Evolutionary conservation across 2,329 filamentous ascomycete species (phyloP).

Genomic region (Fusarium verticillioides): DNA sequence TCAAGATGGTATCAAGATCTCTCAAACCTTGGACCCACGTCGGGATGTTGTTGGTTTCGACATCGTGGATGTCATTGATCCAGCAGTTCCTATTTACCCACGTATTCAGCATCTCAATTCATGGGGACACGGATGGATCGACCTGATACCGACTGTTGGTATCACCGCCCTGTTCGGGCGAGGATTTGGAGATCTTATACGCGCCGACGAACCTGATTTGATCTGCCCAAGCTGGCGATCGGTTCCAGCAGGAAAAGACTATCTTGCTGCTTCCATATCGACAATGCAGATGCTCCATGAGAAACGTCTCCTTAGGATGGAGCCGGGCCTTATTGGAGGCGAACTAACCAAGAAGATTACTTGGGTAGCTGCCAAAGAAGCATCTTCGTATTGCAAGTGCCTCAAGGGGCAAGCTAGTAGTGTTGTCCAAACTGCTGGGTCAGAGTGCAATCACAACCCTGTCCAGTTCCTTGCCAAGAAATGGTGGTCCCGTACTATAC

Average conservation of each 20-base stretch:
- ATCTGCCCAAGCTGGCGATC: slow-evolving; percentile 3
- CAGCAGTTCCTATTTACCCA: background rate
- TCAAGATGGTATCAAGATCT: slow-evolving; percentile 9
- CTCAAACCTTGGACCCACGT: slow-evolving; percentile 3
- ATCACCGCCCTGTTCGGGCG: slow-evolving; percentile 6
- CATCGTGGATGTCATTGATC: background rate
- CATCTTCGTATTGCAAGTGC: background rate
- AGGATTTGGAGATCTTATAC: slow-evolving; percentile 8
- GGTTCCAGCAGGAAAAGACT: background rate
- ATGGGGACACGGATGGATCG: slow-evolving; percentile 7
- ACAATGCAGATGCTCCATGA: slow-evolving; percentile 15
- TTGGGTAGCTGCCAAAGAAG: background rate
- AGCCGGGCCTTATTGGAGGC: background rate
- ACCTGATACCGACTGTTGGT: slow-evolving; percentile 3
- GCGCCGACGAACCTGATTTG: background rate
- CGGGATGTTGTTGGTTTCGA: slow-evolving; percentile 12
- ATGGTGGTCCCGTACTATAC: slow-evolving; percentile 6
- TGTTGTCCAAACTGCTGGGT: accelerated
- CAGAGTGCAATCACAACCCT: background rate
- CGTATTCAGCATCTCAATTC: slow-evolving; percentile 1
- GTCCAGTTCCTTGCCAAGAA: slow-evolving; percentile 17
- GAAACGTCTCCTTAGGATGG: slow-evolving; percentile 3
- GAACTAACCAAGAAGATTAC: slow-evolving; percentile 10
- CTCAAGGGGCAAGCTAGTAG: background rate
- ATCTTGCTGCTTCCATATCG: background rate